These are phyloP conservation scores for Talaromyces atroroseus DNA, from an alignment of 2,329 filamentous ascomycete genomes.

Conservation along the genomic window DNA sequence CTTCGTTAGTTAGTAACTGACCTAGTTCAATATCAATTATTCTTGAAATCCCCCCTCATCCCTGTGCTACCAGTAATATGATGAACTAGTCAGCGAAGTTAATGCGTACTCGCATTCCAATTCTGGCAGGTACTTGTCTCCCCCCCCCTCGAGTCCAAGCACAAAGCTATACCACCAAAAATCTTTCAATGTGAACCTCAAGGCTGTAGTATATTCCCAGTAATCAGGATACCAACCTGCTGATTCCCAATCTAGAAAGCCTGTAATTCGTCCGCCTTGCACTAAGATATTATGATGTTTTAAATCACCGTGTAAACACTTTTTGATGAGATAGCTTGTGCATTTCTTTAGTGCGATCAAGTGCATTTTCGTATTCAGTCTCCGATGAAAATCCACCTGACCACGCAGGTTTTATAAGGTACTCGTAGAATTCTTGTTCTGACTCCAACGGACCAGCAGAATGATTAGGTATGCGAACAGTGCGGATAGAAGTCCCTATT, in stretches of 20 bases:
- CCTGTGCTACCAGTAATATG: conserved; percentile 15
- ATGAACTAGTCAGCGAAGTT: conserved; percentile 15
- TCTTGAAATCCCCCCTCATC: no score
- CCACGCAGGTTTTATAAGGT: conserved; percentile 16
- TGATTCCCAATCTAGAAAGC: conserved; percentile 37
- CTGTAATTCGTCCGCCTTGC: conserved; percentile 19
- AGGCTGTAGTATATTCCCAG: conserved; percentile 33
- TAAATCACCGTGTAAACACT: conserved; percentile 27
- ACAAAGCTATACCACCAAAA: conserved; percentile 20
- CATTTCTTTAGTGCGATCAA: conserved; percentile 15
- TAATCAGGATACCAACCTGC: conserved; percentile 37
- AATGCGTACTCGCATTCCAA: conserved; percentile 17
- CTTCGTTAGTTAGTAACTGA: no score
- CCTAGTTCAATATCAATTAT: no score
- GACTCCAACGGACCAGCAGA: conserved; percentile 7
- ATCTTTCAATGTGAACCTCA: conserved; percentile 13
- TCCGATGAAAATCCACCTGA: conserved; percentile 15
- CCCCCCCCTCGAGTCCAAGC: conserved; percentile 16
- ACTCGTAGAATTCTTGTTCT: conserved; percentile 22
- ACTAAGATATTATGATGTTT: conserved; percentile 29
- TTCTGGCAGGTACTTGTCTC: conserved; percentile 16
- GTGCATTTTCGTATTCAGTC: conserved; percentile 17
- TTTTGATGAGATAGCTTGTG: conserved; percentile 17
- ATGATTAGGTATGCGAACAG: conserved; percentile 24
- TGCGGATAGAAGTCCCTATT: conserved; percentile 23